Evolutionary conservation across 345 rosid species (phyloP).

Genomic region (Eucalyptus pauciflora): DNA sequence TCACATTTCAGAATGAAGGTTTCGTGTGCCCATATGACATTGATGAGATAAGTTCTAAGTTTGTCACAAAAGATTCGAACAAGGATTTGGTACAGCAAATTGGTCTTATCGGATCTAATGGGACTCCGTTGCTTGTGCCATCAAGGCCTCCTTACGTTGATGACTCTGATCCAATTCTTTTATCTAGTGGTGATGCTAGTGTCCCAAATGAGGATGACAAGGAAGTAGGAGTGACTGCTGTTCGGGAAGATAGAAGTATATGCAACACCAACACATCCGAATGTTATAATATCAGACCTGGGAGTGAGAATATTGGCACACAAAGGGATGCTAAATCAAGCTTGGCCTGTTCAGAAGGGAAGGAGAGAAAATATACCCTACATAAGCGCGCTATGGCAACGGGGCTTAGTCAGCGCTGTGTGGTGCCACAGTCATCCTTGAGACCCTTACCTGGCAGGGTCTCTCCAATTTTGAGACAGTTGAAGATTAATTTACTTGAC

Average conservation of each 20-base stretch:
- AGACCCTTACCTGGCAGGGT: constrained; percentile 58
- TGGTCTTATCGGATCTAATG: constrained; percentile 78
- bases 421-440: constrained; percentile 68
- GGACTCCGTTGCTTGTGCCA: constrained; percentile 55
- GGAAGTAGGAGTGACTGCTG: constrained; percentile 1
- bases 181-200: constrained; percentile 10
- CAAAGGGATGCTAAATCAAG: constrained; percentile 8
- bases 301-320: constrained; percentile 16
- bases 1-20: constrained; percentile 44
- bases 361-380: constrained; percentile 18
- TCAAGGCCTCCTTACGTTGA: constrained; percentile 30
- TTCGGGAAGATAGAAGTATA: constrained; percentile 15
- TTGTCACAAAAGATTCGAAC: constrained; percentile 71
- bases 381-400: constrained; percentile 2
- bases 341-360: constrained; percentile 24
- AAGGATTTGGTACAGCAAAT: constrained; percentile 74
- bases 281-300: background rate
- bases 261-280: background rate
- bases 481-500: constrained; percentile 82
- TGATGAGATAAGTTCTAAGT: constrained; percentile 62
- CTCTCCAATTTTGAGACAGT: constrained; percentile 33
- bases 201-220: constrained; percentile 15
- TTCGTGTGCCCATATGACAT: constrained; percentile 48
- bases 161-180: constrained; percentile 33
- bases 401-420: constrained; percentile 31